phyloP scores from a whole-genome alignment of 1,284 basidiomycete genomes.

The Fomitopsis palustris region DNA sequence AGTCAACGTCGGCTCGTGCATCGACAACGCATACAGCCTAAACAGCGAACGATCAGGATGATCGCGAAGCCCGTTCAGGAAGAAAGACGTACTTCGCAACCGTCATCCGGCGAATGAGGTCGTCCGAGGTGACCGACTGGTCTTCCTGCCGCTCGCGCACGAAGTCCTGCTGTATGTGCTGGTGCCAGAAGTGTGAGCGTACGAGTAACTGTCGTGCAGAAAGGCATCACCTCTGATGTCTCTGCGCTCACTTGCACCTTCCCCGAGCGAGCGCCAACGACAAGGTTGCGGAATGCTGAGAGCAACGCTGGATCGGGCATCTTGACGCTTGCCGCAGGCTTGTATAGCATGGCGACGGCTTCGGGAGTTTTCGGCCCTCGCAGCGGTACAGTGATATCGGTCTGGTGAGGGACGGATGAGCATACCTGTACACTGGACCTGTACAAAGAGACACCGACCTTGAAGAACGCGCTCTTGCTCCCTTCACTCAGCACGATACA shows the following conservation, averaged over 20 bases:
- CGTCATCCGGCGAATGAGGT: conserved; percentile 61
- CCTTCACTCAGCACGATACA: conserved; percentile 68
- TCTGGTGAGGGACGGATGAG: conserved; percentile 34
- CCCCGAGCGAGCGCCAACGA: conserved; percentile 45
- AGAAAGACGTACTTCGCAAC: conserved; percentile 50
- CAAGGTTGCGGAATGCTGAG: conserved; percentile 48
- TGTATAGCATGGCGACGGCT: conserved; percentile 40
- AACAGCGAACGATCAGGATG: background rate
- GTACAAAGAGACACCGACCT: conserved; percentile 35
- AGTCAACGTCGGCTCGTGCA: conserved; percentile 32
- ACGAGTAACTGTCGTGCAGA: background rate
- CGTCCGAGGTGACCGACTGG: conserved; percentile 47
- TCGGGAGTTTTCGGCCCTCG: conserved; percentile 19
- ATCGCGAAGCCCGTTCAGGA: background rate
- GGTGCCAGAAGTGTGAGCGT: background rate
- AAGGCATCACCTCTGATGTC: conserved; percentile 46
- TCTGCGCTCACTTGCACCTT: conserved; percentile 48
- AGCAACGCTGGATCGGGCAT: conserved; percentile 45
- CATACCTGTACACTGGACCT: background rate
- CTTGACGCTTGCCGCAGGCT: conserved; percentile 36
- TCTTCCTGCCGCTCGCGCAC: conserved; percentile 54
- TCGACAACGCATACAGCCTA: conserved; percentile 35
- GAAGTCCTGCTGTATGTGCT: conserved; percentile 77
- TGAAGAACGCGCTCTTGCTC: conserved; percentile 63
- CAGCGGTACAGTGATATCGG: conserved; percentile 50